Conservation (phyloP, 148 eudicot species). For the Oxyria digyna region DNA sequence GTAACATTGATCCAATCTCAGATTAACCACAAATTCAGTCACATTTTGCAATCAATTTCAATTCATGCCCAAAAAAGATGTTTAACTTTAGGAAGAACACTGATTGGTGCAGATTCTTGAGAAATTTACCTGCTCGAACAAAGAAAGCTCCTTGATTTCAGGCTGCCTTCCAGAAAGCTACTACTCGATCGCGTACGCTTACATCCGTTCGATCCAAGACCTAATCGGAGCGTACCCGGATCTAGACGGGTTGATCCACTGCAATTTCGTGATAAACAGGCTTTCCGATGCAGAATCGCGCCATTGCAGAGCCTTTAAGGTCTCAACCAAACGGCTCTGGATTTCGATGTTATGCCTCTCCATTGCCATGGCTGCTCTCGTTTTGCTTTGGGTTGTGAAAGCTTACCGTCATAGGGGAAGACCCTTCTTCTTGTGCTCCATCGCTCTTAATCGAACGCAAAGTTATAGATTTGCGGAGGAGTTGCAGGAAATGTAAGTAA, state of each 20-base stretch:
- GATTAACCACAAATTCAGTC: background rate
- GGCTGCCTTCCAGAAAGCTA: constrained; percentile 19
- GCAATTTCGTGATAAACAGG: constrained; percentile 34
- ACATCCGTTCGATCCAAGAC: constrained; percentile 38
- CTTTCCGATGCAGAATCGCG: constrained; percentile 26
- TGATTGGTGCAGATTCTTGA: constrained; percentile 40
- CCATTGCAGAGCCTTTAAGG: constrained; percentile 34
- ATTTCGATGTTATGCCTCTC: constrained; percentile 39
- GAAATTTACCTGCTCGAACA: constrained; percentile 42
- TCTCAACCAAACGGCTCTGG: constrained; percentile 37
- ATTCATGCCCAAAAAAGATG: background rate
- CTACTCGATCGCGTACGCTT: constrained; percentile 25
- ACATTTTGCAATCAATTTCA: background rate
- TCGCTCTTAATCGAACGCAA: constrained; percentile 21
- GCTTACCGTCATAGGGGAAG: constrained; percentile 33
- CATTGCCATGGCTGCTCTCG: constrained; percentile 30
- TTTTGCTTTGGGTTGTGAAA: constrained; percentile 40
- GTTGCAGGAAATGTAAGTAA: background rate
- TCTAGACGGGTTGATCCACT: constrained; percentile 35
- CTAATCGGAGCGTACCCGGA: constrained; percentile 49
- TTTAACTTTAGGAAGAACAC: background rate
- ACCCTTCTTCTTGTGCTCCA: constrained; percentile 28
- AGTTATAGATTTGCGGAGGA: background rate
- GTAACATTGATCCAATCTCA: too few species aligned
- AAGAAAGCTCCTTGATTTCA: constrained; percentile 16